Evolutionary conservation across 768 basidiomycete species (phyloP).

Genomic region (Lactifluus pinguis): DNA sequence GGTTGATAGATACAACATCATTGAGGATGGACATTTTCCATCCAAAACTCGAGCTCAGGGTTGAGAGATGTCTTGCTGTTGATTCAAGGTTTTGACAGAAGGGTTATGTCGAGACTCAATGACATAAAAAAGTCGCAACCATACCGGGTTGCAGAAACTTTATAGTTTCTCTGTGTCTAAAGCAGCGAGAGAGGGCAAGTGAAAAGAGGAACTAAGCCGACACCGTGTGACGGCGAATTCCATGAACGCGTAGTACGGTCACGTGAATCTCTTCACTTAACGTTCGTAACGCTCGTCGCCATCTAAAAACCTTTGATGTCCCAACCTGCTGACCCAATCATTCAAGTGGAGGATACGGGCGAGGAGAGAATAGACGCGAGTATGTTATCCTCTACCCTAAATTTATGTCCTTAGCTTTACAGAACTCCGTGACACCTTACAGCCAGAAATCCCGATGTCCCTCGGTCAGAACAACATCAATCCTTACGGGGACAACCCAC

Average conservation of each 20-base stretch:
- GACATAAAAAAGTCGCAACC: too few species aligned
- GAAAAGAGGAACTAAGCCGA: too few species aligned
- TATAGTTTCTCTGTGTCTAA: too few species aligned
- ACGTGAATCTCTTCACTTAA: neutral
- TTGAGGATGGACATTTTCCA: constrained; percentile 10
- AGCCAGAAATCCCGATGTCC: neutral
- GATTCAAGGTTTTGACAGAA: neutral
- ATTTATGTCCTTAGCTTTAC: neutral
- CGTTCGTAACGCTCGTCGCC: too few species aligned
- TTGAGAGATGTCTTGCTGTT: neutral
- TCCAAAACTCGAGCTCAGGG: neutral
- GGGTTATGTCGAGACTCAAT: neutral
- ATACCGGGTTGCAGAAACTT: neutral
- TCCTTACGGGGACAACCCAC: neutral
- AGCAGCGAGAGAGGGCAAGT: neutral
- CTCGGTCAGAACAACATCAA: neutral
- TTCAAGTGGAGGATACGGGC: neutral
- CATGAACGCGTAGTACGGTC: neutral
- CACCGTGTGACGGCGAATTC: neutral
- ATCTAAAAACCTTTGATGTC: neutral
- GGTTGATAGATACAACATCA: constrained; percentile 1
- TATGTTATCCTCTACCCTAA: neutral
- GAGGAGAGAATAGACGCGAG: neutral
- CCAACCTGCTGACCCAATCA: neutral
- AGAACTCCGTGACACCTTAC: neutral